A percentile compares a stretch with the other conserved stretches of the same genome.
Evolutionary conservation across 331 rosid genomes (phyloP).

Genomic region (Arachis monticola): DNA sequence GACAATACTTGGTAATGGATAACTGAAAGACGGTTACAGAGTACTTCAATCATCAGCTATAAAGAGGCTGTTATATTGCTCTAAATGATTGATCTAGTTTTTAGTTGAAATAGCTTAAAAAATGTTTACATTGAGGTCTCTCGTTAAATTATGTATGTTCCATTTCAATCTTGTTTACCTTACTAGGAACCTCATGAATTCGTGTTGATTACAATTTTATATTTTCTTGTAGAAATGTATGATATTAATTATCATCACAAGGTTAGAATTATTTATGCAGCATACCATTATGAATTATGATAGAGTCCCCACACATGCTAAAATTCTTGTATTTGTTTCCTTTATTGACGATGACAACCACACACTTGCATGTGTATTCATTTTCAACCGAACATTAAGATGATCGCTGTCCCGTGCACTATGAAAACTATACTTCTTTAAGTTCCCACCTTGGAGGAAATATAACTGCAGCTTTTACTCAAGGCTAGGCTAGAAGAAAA

Average conservation of each 20-base stretch:
- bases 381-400: not conserved
- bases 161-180: too few relatives aligned
- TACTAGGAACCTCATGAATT: too few relatives aligned
- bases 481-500: not conserved
- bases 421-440: not conserved
- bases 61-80: too few relatives aligned
- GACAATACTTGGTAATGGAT: not conserved
- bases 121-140: too few relatives aligned
- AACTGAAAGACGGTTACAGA: too few relatives aligned
- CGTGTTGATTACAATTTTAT: too few relatives aligned
- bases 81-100: too few relatives aligned
- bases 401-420: conserved; percentile 18
- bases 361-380: not conserved
- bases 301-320: conserved; percentile 29
- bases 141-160: too few relatives aligned
- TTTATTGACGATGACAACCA: conserved; percentile 22
- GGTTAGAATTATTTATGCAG: not conserved
- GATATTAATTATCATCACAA: too few relatives aligned
- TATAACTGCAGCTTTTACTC: not conserved
- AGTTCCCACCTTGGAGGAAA: conserved; percentile 39
- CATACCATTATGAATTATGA: not conserved
- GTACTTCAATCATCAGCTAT: too few relatives aligned
- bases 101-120: too few relatives aligned
- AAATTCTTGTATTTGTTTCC: not conserved
- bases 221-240: too few relatives aligned